Evolutionary conservation across 176 grass and related monocot species (phyloP).

Genomic region (Zoysia japonica): DNA sequence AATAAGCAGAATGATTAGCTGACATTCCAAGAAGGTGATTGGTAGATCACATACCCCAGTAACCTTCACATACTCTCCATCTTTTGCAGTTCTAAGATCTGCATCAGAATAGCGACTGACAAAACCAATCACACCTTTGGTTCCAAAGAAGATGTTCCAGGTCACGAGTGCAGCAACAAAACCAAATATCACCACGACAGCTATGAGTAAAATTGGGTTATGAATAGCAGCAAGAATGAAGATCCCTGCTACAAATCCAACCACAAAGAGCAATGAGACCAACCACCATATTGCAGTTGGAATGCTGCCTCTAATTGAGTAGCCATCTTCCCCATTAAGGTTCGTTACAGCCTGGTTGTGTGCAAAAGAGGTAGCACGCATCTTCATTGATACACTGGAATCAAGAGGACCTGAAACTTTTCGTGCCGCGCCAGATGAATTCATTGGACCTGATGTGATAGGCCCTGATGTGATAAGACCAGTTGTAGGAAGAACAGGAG

Average conservation of each 20-base stretch:
- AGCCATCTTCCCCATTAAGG: constrained; percentile 54
- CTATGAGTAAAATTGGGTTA: constrained; percentile 57
- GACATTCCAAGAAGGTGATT: constrained; percentile 9
- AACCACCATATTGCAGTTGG: constrained; percentile 53
- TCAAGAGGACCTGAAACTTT: constrained; percentile 67
- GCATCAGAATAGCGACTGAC: constrained; percentile 67
- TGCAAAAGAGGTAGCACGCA: constrained; percentile 57
- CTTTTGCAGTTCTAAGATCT: constrained; percentile 79
- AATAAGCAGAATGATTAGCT: constrained; percentile 6
- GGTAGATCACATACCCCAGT: constrained; percentile 69
- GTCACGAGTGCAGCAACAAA: constrained; percentile 57
- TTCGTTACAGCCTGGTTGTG: constrained; percentile 78
- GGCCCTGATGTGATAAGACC: constrained; percentile 92
- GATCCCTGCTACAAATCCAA: constrained; percentile 55
- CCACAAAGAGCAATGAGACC: constrained; percentile 63
- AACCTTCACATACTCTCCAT: constrained; percentile 87
- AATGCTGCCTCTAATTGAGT: constrained; percentile 63
- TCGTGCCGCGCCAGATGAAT: constrained; percentile 57
- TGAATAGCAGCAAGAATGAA: constrained; percentile 76
- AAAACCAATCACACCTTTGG: constrained; percentile 56
- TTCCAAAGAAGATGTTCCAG: constrained; percentile 74
- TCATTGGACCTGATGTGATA: constrained; percentile 65
- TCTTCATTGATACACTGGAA: constrained; percentile 55
- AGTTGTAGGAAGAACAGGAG: constrained; percentile 74
- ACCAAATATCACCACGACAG: constrained; percentile 53